Percentiles rank a stretch among this genome's conserved stretches.
Conservation (phyloP, 805 yeast species). For the Candida pseudoglaebosa region DNA sequence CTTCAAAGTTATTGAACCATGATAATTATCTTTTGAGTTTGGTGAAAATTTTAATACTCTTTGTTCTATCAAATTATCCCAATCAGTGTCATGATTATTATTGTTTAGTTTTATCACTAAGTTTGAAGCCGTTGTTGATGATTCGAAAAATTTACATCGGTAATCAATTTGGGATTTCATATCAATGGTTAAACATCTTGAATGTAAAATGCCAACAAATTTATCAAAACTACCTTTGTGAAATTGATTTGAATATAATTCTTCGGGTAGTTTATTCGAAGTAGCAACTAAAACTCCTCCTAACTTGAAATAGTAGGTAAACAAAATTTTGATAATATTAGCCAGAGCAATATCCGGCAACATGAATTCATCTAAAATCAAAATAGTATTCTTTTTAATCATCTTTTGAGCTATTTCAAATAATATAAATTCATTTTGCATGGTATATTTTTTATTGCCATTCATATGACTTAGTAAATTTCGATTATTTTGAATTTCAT, state of each 20-base stretch:
- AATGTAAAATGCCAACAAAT: conserved; percentile 53
- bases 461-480: conserved; percentile 20
- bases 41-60: conserved; percentile 13
- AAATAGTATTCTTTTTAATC: conserved; percentile 53
- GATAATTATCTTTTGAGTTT: background rate
- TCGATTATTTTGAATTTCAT: conserved; percentile 47
- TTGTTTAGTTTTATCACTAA: conserved; percentile 28
- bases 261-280: conserved; percentile 68
- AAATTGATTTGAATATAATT: conserved; percentile 63
- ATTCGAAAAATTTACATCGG: conserved; percentile 30
- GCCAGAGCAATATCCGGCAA: conserved; percentile 74
- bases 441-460: conserved; percentile 20
- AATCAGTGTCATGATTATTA: conserved; percentile 20
- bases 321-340: conserved; percentile 58
- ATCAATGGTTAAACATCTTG: conserved; percentile 58
- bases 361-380: conserved; percentile 72
- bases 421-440: conserved; percentile 61
- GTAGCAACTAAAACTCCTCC: conserved; percentile 78
- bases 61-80: conserved; percentile 31
- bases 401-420: conserved; percentile 65
- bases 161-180: conserved; percentile 61
- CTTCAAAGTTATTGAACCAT: conserved; percentile 25
- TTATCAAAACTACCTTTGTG: conserved; percentile 53
- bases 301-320: conserved; percentile 64
- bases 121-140: conserved; percentile 19